phyloP scores from a whole-genome alignment of 2,329 filamentous ascomycete species.

The Xylariales sp. region DNA sequence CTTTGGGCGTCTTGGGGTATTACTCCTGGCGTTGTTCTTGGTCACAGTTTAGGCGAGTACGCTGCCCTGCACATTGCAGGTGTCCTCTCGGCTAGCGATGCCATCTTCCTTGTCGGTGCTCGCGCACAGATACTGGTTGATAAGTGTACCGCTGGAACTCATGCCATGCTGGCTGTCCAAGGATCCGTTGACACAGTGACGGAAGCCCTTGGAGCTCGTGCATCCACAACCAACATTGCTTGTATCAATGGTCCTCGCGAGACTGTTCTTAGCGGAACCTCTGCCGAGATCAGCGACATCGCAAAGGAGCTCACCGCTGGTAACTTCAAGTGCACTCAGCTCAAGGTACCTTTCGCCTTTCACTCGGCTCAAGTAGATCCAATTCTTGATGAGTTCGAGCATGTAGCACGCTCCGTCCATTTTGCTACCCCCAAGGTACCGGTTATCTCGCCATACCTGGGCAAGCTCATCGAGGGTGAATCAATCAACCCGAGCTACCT shows the following conservation, averaged over 20 bases:
- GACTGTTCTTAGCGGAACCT: conserved; percentile 62
- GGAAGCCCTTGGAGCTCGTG: conserved; percentile 41
- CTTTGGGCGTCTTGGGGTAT: conserved; percentile 56
- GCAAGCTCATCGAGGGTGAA: conserved; percentile 54
- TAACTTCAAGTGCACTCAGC: conserved; percentile 55
- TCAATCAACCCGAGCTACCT: conserved; percentile 60
- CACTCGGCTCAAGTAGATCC: conserved; percentile 63
- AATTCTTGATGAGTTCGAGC: conserved; percentile 57
- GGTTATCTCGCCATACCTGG: conserved; percentile 64
- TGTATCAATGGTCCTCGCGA: conserved; percentile 75
- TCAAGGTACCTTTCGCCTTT: conserved; percentile 65
- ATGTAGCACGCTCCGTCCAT: conserved; percentile 43
- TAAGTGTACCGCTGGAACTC: conserved; percentile 61
- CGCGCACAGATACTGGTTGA: conserved; percentile 62
- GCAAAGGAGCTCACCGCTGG: conserved; percentile 38
- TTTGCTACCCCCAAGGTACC: conserved; percentile 55
- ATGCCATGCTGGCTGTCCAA: conserved; percentile 52
- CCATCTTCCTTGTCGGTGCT: conserved; percentile 66
- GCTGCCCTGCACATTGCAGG: conserved; percentile 68
- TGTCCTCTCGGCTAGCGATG: conserved; percentile 65
- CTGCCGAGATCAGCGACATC: conserved; percentile 32
- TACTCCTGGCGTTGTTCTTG: conserved; percentile 49
- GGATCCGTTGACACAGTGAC: conserved; percentile 47
- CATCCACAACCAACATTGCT: conserved; percentile 45
- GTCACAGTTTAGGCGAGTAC: conserved; percentile 69